Evolutionary conservation across 257 asterid species (phyloP), one percentile per base, ranked within the genome.

Genomic region (Solanum appendiculatum): DNA sequence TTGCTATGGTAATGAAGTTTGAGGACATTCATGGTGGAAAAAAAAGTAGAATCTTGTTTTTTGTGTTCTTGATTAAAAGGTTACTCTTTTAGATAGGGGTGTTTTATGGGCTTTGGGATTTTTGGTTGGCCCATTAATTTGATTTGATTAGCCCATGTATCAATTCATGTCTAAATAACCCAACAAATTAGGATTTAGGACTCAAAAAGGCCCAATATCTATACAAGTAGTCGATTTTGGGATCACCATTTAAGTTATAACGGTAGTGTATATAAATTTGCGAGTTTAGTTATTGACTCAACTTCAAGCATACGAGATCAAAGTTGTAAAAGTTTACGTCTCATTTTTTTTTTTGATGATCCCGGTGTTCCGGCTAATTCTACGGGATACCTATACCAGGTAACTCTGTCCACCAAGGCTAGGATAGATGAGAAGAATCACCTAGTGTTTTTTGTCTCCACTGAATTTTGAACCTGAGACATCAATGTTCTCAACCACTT

Each of bases 1-100:
- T 56, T 86, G 64, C 77, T 88, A n/a, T 25, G 89, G 88, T 69
- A 82, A 82, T 78, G 88, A 74, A 92, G 92, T 87, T 90, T 94
- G 51, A 93, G 94, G 88, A 90, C 87, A 88, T 90, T 91, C 98
- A 94, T 90, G 87, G 86, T 36, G 82, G 82, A 25, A 10, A 33
- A 33, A 33, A 1, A 21, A 2, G 9, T 5, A 12, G 3, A 29
- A 16, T 83, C 63, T 46, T 27, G n/a, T 25, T 75, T 23, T n/a
- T 77, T 31, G 83, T 25, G 83, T 14, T n/a, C 8, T n/a, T 77
- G 83, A 75, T 39, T n/a, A 77, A 69, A 69, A 42, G 64, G 64
- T 27, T 78, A 0, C 13, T 40, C 15, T 60, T 60, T 44, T 84
- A 58, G 86, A 84, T 63, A 84, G 42, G 29, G 58, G 25, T 37